Base-by-base conservation (phyloP, 495 filamentous ascomycete genomes). In the Annulohypoxylon maeteangense region DNA sequence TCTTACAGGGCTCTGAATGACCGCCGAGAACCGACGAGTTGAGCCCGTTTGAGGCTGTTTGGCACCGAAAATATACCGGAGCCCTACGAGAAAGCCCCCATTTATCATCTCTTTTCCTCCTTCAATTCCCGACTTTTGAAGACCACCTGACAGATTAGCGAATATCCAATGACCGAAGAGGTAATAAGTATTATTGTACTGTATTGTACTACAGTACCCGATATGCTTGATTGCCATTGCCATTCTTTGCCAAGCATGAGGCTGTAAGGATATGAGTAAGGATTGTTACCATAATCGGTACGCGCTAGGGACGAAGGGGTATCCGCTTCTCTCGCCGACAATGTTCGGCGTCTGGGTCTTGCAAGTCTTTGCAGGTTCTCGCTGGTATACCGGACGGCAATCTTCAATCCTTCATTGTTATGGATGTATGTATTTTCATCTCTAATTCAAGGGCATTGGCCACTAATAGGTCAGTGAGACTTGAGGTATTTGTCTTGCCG, bases 31-130 rank as follows among this genome's bases (percentile, higher is more conserved):
- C 51, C 62, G 36, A 62, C 38, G 42, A 61, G 48, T 20, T 18
- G 50, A 16, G 50, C 14, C 29, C 29, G 50, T 54, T 51, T 48
- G 58, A 62, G 59, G 32, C 58, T 36, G 50, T 60, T 54, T 72
- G 20, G 25, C 51, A 38, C 50, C 75, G 73, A 77, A 75, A 75
- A 77, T 70, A 31, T 45, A 40, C 59, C 75, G 73, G 75, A 72
- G 57, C 40, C 40, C 16, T 20, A 7, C n/a, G 6, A 14, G 60
- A 14, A 25, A 11, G 25, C 4, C 40, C 70, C 70, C 55, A 62
- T 65, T 56, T 61, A 51, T 65, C 64, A 61, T 67, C 50, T 51
- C 62, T 29, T 23, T 56, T 54, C 18, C 56, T 60, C 75, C 75
- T 77, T 36, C 44, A 74, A 71, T 74, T 75, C 70, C 75, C 72